Evolutionary conservation across 2,329 filamentous ascomycete species (phyloP), one percentile per base, ranked within the genome.

Genomic region (Fusarium sulawesiense): DNA sequence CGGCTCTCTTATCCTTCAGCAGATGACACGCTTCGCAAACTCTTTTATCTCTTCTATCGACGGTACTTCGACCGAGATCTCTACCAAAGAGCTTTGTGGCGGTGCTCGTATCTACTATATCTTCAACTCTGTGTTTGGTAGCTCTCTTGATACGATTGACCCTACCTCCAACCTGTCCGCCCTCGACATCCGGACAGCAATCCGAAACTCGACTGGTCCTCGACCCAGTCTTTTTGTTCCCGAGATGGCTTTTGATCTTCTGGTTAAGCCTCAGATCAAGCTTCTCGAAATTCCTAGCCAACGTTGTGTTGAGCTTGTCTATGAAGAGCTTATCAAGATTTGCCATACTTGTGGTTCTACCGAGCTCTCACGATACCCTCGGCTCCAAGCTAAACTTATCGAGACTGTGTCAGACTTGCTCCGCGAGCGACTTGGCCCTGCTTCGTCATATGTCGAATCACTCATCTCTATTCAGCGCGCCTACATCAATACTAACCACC

Each of bases 401-500:
- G 96, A 99, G 81, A 95, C 98, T 20, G 96, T 99, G 4, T 98
- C 96, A 9, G 96, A 99, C 78, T 89, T 99, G 46, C 86, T 99
- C 54, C 91, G 96, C 57, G 96, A 99, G 82, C 89, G 95, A 64
- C 86, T 99, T 8, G 96, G 96, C 3, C 96, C 96, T 13, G 90
- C 92, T 60, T 97, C 95, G 4, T 87, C 83, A 55, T 99, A 99
- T 73, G 96, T 99, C 45, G 96, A 98, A 80, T 98, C 95, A 42
- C 86, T 99, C 67, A 99, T 99, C 72, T 92, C 96, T 27, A 99
- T 99, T 65, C 96, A 99, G 81, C 89, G 96, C 72, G 96, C 96
- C 21, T 99, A 99, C 81, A 98, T 99, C 83, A 99, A 99, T 84
- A 99, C 96, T 44, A 99, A 99, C 77, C 96, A 99, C 79, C 96